Conservation (phyloP, 495 filamentous ascomycete genomes). For the Cetradonia linearis region DNA sequence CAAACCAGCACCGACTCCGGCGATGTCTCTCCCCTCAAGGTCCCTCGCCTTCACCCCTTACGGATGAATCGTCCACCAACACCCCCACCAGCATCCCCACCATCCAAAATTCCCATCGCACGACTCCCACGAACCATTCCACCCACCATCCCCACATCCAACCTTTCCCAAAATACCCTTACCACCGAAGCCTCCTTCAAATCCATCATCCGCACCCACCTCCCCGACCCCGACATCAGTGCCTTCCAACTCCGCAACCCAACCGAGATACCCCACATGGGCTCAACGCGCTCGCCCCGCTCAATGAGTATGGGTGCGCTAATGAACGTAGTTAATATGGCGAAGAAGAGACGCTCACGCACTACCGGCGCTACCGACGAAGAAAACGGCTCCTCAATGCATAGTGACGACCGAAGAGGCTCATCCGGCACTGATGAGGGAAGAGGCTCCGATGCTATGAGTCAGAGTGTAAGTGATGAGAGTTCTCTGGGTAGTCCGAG, state of each 20-base stretch:
- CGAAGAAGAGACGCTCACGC: not conserved
- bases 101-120: not conserved
- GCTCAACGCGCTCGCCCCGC: not conserved
- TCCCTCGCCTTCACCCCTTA: slow-evolving; percentile 4
- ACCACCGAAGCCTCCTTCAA: slow-evolving; percentile 5
- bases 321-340: slow-evolving; percentile 12
- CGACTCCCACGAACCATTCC: slow-evolving; percentile 2
- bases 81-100: not conserved
- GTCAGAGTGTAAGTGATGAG: too few relatives aligned
- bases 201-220: slow-evolving; percentile 6
- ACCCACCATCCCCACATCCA: not conserved
- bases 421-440: too few relatives aligned
- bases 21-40: not conserved
- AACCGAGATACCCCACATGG: not conserved
- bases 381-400: too few relatives aligned
- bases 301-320: slow-evolving; percentile 11
- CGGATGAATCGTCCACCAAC: slow-evolving; percentile 8
- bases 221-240: slow-evolving; percentile 10
- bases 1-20: not conserved
- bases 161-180: not conserved
- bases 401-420: too few relatives aligned
- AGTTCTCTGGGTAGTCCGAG: too few relatives aligned
- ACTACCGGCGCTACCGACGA: not conserved
- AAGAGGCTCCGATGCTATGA: too few relatives aligned
- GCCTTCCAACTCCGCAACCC: slow-evolving; percentile 9